Evolutionary conservation across 257 asterid genomes (phyloP).

Genomic region (Rhazya stricta): DNA sequence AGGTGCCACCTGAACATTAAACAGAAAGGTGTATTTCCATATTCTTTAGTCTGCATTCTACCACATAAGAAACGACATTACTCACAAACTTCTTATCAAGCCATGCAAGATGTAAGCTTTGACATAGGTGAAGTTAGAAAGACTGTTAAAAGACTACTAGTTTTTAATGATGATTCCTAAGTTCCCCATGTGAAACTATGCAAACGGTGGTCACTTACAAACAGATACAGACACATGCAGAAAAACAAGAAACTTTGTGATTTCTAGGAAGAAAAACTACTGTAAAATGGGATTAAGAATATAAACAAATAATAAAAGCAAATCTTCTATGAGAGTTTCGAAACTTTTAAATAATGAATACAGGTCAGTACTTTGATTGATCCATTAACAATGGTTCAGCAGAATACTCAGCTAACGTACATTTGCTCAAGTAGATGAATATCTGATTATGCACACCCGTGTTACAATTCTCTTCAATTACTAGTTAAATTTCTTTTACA

Average conservation of each 20-base stretch:
- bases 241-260: background rate
- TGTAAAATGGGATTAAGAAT: background rate
- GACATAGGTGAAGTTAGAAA: background rate
- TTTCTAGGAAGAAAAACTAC: background rate
- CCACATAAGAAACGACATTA: background rate
- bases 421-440: background rate
- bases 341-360: background rate
- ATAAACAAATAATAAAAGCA: background rate
- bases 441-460: background rate
- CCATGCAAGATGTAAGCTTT: background rate
- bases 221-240: too few species aligned
- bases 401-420: background rate
- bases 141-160: background rate
- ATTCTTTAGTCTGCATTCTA: background rate
- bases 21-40: background rate
- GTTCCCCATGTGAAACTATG: background rate
- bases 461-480: background rate
- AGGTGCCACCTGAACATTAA: conserved; percentile 34
- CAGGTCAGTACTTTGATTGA: background rate
- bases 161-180: background rate
- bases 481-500: background rate
- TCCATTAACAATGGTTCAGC: background rate
- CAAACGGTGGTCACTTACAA: background rate
- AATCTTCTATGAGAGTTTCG: background rate
- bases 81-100: background rate